Conservation (phyloP, 2,329 filamentous ascomycete genomes). For the Celoporthe dispersa region DNA sequence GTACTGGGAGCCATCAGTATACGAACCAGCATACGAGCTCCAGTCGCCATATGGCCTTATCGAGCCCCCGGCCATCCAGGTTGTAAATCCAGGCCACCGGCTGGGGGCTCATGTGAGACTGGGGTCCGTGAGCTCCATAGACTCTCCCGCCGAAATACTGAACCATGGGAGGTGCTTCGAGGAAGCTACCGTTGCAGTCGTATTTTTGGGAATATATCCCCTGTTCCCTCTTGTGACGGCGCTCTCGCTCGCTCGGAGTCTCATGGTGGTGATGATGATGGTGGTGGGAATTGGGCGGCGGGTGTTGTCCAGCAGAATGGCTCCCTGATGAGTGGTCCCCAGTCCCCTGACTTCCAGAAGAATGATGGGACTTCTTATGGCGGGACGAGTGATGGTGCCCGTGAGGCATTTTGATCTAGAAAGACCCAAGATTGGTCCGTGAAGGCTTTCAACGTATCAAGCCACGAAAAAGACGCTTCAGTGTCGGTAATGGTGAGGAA, state of each 20-base stretch:
- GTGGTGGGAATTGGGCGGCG: background rate
- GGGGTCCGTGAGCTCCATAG: background rate
- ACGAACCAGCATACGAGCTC: background rate
- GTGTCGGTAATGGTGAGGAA: background rate
- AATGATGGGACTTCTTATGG: background rate
- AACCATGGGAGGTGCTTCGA: background rate
- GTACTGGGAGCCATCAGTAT: background rate
- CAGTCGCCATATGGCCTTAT: background rate
- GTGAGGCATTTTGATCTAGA: background rate
- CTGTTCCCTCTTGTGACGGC: background rate
- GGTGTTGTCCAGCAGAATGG: background rate
- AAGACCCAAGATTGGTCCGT: background rate
- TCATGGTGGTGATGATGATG: background rate
- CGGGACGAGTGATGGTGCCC: background rate
- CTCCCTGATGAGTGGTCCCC: background rate
- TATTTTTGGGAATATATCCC: background rate
- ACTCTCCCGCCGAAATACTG: background rate
- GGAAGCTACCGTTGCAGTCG: background rate
- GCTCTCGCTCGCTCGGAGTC: background rate
- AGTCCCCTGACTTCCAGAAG: no score
- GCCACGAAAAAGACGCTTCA: background rate
- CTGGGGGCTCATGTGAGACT: background rate
- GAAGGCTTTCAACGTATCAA: background rate
- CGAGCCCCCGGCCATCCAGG: constrained; percentile 4
- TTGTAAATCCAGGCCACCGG: background rate